Base-by-base conservation (phyloP, 257 asterid species). In the Datura wrightii region DNA sequence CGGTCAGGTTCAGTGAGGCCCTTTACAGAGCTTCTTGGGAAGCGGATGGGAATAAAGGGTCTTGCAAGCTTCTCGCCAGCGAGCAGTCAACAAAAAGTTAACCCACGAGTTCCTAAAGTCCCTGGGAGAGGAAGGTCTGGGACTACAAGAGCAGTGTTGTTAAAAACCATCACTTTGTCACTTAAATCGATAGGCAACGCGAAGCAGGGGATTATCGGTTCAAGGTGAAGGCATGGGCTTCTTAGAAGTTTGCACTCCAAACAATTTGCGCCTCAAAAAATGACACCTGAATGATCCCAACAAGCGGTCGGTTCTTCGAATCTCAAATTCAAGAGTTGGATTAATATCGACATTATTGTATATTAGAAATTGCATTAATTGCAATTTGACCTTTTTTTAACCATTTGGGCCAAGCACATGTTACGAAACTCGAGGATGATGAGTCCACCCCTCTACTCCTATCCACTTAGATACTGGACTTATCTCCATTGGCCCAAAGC, bases 91-190 rank as follows among this genome's bases (percentile, higher is more conserved):
- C 6, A 67, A 52, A 78, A 78, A 31, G 31, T 14, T 31, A 14
- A 78, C 60, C 62, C 15, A 11, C 18, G 52, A 78, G 63, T 52
- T 53, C 82, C 82, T 52, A 74, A 63, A 78, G 82, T 78, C 46
- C 48, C 15, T 2, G 8, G 82, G 63, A 52, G 63, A 31, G 46
- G 62, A 50, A 76, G 31, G 19, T 78, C 8, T 31, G 9, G 24
- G 46, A 50, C 63, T 78, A 52, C 2, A 78, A 52, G 34, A 78
- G 3, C 24, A 6, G 58, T 74, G 14, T 48, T 74, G 24, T 74
- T 24, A 24, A 74, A 71, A 48, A 34, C 8, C 14, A 74, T 74
- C 60, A 46, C 42, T 19, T 34, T 1, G 14, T 74, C 80, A 46
- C 60, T 48, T 74, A 8, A 74, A 74, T 48, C 7, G 2, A 74